Evolutionary conservation across 176 grass and related monocot genomes (phyloP).

Genomic region (Guadua angustifolia): DNA sequence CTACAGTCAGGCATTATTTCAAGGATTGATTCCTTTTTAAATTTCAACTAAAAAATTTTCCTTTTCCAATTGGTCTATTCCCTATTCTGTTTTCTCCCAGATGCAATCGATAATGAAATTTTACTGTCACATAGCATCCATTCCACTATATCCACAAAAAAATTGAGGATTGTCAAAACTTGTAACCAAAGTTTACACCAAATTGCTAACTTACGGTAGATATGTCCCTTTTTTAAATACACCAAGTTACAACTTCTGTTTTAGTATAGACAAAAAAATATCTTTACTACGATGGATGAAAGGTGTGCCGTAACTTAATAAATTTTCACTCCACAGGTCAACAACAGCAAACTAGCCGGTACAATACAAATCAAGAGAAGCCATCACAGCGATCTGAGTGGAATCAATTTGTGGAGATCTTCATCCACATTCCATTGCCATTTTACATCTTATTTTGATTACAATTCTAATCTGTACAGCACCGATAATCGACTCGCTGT

Average conservation of each 20-base stretch:
- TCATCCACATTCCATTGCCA: neutral
- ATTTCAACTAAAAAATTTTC: no score
- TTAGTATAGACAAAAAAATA: neutral
- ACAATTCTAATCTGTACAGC: slow-evolving; percentile 13
- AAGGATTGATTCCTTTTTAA: no score
- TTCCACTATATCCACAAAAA: neutral
- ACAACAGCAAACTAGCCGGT: neutral
- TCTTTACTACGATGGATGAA: neutral
- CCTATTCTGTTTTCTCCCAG: neutral
- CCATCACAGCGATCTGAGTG: neutral
- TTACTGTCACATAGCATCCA: neutral
- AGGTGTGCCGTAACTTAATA: no score
- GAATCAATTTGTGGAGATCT: neutral
- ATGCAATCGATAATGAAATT: neutral
- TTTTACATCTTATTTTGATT: neutral
- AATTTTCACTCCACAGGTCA: neutral
- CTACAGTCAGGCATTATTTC: no score
- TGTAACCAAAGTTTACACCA: neutral
- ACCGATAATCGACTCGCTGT: neutral
- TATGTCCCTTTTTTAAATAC: neutral
- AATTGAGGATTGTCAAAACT: neutral
- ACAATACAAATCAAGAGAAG: neutral
- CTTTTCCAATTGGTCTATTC: neutral
- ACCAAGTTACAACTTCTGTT: neutral
- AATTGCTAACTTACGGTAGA: neutral